These are phyloP conservation scores for Macadamia tetraphylla DNA, from an alignment of 164 flowering plant species.

Conservation along the genomic window DNA sequence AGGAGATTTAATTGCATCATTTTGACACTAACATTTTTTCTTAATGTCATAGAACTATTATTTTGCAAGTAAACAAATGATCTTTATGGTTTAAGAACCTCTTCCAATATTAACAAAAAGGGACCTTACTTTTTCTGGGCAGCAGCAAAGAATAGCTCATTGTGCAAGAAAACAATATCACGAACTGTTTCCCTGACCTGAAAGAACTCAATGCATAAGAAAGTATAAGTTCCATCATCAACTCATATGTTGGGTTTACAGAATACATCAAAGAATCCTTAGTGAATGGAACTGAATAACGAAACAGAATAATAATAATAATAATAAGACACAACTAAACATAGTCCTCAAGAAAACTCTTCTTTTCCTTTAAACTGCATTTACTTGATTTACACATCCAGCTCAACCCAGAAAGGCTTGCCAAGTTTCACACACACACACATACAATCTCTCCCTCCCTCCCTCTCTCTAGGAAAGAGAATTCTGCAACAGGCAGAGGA, in stretches of 20 bases:
- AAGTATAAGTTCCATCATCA: not conserved
- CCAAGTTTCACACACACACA: too few relatives aligned
- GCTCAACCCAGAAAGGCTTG: too few relatives aligned
- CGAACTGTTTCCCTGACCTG: constrained; percentile 94
- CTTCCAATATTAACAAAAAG: not conserved
- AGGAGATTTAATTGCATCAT: too few relatives aligned
- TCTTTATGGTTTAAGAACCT: not conserved
- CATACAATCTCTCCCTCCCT: too few relatives aligned
- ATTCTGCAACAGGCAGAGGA: too few relatives aligned
- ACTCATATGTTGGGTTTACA: not conserved
- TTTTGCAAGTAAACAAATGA: not conserved
- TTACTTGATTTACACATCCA: too few relatives aligned
- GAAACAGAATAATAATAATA: too few relatives aligned
- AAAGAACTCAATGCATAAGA: constrained; percentile 9
- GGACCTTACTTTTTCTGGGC: constrained; percentile 84
- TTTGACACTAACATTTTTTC: not conserved
- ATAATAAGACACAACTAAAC: not conserved
- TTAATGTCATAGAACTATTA: not conserved
- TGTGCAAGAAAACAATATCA: constrained; percentile 84
- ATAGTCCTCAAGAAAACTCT: not conserved
- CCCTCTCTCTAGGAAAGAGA: too few relatives aligned
- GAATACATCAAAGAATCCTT: not conserved
- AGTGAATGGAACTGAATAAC: too few relatives aligned
- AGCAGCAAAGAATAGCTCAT: constrained; percentile 74
- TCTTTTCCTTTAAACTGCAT: not conserved